Conservation (phyloP, 164 flowering plant genomes). For the Tetrastigma voinierianum region DNA sequence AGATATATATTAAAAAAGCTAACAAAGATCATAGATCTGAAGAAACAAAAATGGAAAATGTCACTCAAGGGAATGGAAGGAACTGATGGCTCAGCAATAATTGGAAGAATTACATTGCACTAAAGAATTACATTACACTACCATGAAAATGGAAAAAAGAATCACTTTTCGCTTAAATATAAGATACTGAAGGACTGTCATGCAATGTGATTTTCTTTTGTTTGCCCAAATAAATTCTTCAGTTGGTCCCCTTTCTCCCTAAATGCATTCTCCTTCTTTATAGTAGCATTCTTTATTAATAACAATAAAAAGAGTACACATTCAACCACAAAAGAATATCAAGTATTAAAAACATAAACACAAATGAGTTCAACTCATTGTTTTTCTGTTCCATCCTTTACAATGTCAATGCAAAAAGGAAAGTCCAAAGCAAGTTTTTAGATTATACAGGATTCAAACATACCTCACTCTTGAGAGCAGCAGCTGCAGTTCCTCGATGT, state of each 20-base stretch:
- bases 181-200: background rate
- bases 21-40: background rate
- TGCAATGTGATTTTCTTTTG: too few relatives aligned
- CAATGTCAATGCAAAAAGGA: too few relatives aligned
- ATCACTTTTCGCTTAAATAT: background rate
- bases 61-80: background rate
- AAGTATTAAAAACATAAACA: too few relatives aligned
- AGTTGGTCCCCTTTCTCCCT: too few relatives aligned
- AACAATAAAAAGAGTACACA: too few relatives aligned
- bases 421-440: too few relatives aligned
- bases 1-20: background rate
- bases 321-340: too few relatives aligned
- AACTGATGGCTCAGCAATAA: background rate
- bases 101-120: background rate
- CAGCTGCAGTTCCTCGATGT: conserved; percentile 58
- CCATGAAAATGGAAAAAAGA: background rate
- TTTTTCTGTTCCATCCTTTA: too few relatives aligned
- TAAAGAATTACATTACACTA: background rate
- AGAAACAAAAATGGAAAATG: background rate
- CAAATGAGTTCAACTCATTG: too few relatives aligned
- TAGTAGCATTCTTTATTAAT: too few relatives aligned
- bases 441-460: background rate
- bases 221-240: too few relatives aligned
- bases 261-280: too few relatives aligned
- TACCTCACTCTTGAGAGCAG: conserved; percentile 69